A percentile compares a stretch with the other conserved stretches of the same genome.
phyloP scores from a whole-genome alignment of 164 flowering plant genomes.

The Tetrastigma voinierianum region DNA sequence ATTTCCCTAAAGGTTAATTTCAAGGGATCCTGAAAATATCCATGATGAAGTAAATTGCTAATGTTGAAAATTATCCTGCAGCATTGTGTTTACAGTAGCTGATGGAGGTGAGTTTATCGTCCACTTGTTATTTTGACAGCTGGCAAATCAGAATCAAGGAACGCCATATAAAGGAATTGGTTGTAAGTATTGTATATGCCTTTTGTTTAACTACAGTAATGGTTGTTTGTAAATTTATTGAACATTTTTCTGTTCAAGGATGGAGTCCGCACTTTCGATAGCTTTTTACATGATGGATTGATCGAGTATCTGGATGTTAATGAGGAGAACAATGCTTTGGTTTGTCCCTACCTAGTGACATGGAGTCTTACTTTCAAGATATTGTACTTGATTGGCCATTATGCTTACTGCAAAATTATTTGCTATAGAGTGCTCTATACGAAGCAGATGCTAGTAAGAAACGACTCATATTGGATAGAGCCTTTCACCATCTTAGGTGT shows the following conservation, averaged over 20 bases:
- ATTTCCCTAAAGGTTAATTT: too few species aligned
- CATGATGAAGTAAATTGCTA: not conserved
- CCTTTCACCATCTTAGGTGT: too few species aligned
- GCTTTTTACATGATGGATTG: constrained; percentile 83
- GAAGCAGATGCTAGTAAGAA: too few species aligned
- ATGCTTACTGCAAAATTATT: too few species aligned
- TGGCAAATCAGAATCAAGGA: constrained; percentile 88
- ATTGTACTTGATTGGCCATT: not conserved
- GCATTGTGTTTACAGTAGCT: constrained; percentile 88
- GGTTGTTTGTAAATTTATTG: not conserved
- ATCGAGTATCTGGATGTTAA: constrained; percentile 97
- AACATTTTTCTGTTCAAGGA: constrained; percentile 42
- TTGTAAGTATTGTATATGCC: constrained; percentile 35
- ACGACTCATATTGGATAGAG: too few species aligned
- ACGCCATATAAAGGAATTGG: constrained; percentile 86
- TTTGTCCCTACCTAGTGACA: constrained; percentile 26
- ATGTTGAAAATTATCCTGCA: constrained; percentile 32
- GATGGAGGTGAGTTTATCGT: constrained; percentile 99
- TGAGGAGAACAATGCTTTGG: constrained; percentile 97
- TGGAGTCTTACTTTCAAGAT: not conserved
- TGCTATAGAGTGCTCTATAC: too few species aligned
- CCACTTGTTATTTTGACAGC: constrained; percentile 92
- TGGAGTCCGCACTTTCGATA: constrained; percentile 83
- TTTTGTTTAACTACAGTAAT: not conserved
- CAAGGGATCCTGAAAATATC: too few species aligned